Evolutionary conservation across 1,284 basidiomycete species (phyloP).

Genomic region (Microbotryomycetes sp.): DNA sequence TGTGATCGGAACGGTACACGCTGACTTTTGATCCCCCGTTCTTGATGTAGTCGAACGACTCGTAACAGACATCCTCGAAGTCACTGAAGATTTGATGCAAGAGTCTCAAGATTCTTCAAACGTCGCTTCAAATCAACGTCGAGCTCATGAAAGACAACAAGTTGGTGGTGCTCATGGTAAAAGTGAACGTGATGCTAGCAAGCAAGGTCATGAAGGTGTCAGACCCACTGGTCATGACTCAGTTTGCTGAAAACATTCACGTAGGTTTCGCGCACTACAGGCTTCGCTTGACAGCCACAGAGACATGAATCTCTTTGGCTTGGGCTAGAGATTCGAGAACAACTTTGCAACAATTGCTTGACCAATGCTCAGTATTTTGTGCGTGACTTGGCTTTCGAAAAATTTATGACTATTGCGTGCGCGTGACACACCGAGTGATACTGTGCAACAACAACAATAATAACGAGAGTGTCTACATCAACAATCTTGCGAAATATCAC

Average conservation of each 20-base stretch:
- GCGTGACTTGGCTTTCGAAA: too few relatives aligned
- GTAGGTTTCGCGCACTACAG: neutral
- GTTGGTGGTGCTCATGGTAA: neutral
- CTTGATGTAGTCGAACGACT: slow-evolving; percentile 24
- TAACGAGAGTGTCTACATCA: too few relatives aligned
- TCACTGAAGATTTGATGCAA: slow-evolving; percentile 26
- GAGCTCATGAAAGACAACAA: neutral
- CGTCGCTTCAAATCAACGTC: neutral
- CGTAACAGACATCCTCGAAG: slow-evolving; percentile 25
- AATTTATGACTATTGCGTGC: too few relatives aligned
- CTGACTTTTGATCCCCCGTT: neutral
- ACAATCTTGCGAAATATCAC: too few relatives aligned
- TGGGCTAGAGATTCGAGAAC: too few relatives aligned
- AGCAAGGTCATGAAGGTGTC: slow-evolving; percentile 19
- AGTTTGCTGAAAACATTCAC: slow-evolving; percentile 13
- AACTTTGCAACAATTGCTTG: too few relatives aligned
- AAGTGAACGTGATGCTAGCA: slow-evolving; percentile 16
- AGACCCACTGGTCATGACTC: slow-evolving; percentile 17
- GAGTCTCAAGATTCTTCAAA: slow-evolving; percentile 14
- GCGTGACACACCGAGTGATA: too few relatives aligned
- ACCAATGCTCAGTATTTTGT: too few relatives aligned
- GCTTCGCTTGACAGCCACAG: too few relatives aligned
- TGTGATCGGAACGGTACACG: neutral
- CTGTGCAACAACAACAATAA: too few relatives aligned
- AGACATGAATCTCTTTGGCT: too few relatives aligned